phyloP scores from a whole-genome alignment of 2,329 filamentous ascomycete species.

The Talaromyces sp. region DNA sequence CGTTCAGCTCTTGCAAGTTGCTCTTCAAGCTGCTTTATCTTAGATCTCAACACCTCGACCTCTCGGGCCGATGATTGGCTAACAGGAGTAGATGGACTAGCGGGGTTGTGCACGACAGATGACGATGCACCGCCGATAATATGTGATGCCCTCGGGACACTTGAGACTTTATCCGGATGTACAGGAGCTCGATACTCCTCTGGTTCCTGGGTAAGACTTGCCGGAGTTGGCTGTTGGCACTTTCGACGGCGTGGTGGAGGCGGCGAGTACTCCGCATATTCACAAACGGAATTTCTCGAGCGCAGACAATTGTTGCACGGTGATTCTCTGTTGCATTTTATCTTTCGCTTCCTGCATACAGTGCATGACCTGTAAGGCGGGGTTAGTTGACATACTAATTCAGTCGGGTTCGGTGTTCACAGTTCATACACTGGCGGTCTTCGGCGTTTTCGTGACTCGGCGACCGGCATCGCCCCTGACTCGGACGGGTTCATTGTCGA shows the following conservation, averaged over 20 bases:
- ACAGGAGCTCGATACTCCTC: not conserved
- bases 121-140: conserved; percentile 8
- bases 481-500: too few species aligned
- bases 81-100: conserved; percentile 24
- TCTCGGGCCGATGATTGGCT: conserved; percentile 32
- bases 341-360: conserved; percentile 63
- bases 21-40: conserved; percentile 51
- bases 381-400: conserved; percentile 9
- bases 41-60: conserved; percentile 42
- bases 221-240: too few species aligned
- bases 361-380: conserved; percentile 52
- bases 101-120: conserved; percentile 12
- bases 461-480: too few species aligned
- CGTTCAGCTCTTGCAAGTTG: conserved; percentile 38
- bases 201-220: not conserved
- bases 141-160: not conserved
- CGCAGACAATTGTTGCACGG: conserved; percentile 65
- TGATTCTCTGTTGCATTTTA: conserved; percentile 61
- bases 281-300: conserved; percentile 28
- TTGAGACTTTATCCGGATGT: not conserved
- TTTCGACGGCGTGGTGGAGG: conserved; percentile 3
- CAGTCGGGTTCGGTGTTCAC: not conserved
- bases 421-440: conserved; percentile 50
- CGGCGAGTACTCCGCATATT: conserved; percentile 16
- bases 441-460: conserved; percentile 45